Base-by-base conservation (phyloP, 1,284 basidiomycete genomes). In the Schizopora paradoxa region DNA sequence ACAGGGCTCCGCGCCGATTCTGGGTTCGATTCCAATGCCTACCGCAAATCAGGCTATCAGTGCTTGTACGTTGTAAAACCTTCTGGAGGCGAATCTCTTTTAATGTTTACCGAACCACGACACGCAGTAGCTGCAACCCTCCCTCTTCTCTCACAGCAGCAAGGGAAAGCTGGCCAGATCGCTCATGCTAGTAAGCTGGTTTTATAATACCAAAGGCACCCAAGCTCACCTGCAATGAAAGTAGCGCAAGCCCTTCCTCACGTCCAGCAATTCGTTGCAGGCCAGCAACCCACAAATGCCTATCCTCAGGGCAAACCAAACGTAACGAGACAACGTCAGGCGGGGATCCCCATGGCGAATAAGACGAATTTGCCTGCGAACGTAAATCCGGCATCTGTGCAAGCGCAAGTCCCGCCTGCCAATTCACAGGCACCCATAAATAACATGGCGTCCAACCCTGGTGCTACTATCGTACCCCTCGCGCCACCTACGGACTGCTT, bases 401-500 rank as follows among this genome's bases (percentile, higher is more conserved):
- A 21, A 16, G 31, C 37, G 13, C 22, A 25, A n/a, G 37, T 36
- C 5, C 21, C 43, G 13, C 16, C 19, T 18, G 31, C 18, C 22
- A n/a, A n/a, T n/a, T n/a, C n/a, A n/a, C 28, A 43, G 22, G 14
- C 8, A 13, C 43, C 23, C 23, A 14, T 36, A 16, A 32, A 34
- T 4, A 16, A 23, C 3, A 54, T 58, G 58, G 51, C 51, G 6
- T n/a, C n/a, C n/a, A n/a, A n/a, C n/a, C n/a, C n/a, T n/a, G n/a
- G n/a, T n/a, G n/a, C n/a, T n/a, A n/a, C n/a, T n/a, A n/a, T n/a
- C n/a, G n/a, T n/a, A n/a, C n/a, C n/a, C n/a, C n/a, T n/a, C n/a
- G n/a, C n/a, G n/a, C n/a, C n/a, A n/a, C n/a, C 60, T 54, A 65
- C 65, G 43, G 11, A 22, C 18, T 76, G 74, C 56, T 64, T 66